A percentile compares a stretch with the other conserved stretches of the same genome.
Evolutionary conservation across 2,329 filamentous ascomycete genomes (phyloP).

Genomic region (Trichoderma breve): DNA sequence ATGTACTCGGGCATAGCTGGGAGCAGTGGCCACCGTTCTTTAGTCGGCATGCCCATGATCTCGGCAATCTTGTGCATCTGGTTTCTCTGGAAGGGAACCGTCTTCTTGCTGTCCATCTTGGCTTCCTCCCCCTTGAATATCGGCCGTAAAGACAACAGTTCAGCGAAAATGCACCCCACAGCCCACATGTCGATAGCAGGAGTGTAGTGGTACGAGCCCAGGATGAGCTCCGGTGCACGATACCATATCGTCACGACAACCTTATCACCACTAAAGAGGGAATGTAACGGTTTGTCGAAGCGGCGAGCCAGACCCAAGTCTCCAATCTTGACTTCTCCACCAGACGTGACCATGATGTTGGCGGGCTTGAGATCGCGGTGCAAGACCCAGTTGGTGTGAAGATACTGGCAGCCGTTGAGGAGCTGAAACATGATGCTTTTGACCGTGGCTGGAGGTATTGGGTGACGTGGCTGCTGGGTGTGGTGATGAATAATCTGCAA

Average conservation of each 20-base stretch:
- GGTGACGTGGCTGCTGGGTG: conserved; percentile 80
- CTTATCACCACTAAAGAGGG: conserved; percentile 90
- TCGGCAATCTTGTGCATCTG: conserved; percentile 99
- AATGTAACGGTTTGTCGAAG: conserved; percentile 91
- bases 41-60: conserved; percentile 86
- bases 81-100: conserved; percentile 92
- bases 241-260: conserved; percentile 99
- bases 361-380: conserved; percentile 96
- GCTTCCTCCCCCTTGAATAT: conserved; percentile 99
- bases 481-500: conserved; percentile 98
- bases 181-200: conserved; percentile 98
- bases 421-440: conserved; percentile 96
- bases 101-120: conserved; percentile 98
- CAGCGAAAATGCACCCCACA: conserved; percentile 95
- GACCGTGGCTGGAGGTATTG: conserved; percentile 84
- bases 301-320: conserved; percentile 88
- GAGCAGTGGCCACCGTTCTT: conserved; percentile 84
- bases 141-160: conserved; percentile 81
- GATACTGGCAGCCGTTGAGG: conserved; percentile 88
- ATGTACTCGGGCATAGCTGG: conserved; percentile 82
- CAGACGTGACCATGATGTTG: conserved; percentile 96
- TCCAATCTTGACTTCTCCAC: conserved; percentile 88
- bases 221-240: conserved; percentile 85
- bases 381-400: conserved; percentile 95
- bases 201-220: conserved; percentile 94